Evolutionary conservation across 1,139 yeast species (phyloP).

Genomic region (Pichia sp.): DNA sequence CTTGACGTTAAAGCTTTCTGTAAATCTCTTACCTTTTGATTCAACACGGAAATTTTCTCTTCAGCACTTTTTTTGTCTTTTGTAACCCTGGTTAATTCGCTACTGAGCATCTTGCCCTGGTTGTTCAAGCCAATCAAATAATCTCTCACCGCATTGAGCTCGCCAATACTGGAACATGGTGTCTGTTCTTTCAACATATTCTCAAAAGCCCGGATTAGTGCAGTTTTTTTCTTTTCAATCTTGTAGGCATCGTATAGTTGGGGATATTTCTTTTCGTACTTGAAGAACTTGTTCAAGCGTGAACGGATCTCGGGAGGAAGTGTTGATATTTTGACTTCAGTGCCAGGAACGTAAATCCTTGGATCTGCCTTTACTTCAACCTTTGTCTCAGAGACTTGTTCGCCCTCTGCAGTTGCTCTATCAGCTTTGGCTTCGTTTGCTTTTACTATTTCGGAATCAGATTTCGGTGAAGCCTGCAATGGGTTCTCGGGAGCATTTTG

Average conservation of each 20-base stretch:
- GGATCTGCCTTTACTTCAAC: background rate
- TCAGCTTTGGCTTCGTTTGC: background rate
- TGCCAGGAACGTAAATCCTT: slow-evolving; percentile 26
- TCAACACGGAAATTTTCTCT: slow-evolving; percentile 21
- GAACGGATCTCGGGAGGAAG: slow-evolving; percentile 40
- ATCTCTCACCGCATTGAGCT: slow-evolving; percentile 64
- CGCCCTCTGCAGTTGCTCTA: background rate
- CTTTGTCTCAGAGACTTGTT: too few species aligned
- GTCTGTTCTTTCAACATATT: slow-evolving; percentile 72
- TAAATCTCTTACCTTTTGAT: slow-evolving; percentile 21
- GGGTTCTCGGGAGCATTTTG: background rate
- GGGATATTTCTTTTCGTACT: slow-evolving; percentile 89
- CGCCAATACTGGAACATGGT: slow-evolving; percentile 72
- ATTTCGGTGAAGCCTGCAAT: background rate
- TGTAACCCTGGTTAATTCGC: slow-evolving; percentile 36
- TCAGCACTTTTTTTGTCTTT: slow-evolving; percentile 24
- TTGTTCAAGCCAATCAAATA: slow-evolving; percentile 62
- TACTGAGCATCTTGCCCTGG: slow-evolving; percentile 55
- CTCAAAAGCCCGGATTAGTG: slow-evolving; percentile 63
- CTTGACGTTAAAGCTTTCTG: slow-evolving; percentile 26
- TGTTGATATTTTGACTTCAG: slow-evolving; percentile 36
- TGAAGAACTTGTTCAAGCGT: slow-evolving; percentile 71
- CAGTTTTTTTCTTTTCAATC: slow-evolving; percentile 66
- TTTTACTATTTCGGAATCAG: background rate
- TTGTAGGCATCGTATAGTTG: slow-evolving; percentile 77